Base-by-base conservation (phyloP, 257 asterid species). In the Nicotiana tabacum region DNA sequence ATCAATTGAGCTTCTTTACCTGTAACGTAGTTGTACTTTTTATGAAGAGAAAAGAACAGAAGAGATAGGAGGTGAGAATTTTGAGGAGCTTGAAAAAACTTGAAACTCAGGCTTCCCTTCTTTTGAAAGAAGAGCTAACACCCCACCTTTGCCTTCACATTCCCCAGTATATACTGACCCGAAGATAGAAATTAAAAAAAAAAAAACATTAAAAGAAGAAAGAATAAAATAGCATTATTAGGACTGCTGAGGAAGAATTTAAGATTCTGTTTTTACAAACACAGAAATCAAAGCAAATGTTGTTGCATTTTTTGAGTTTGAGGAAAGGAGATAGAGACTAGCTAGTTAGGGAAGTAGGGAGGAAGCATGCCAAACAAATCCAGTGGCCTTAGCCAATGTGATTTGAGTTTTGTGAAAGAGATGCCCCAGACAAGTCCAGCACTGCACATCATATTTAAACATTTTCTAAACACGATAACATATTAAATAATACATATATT, bases 281-380 rank as follows among this genome's bases (percentile, higher is more conserved):
- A 88, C 94, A 85, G 92, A 93, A 89, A 91, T 87, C 95, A 88
- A 95, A 88, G 95, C 90, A 88, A 79, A 74, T 88, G 90, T 88
- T 85, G 83, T 86, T 81, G 76, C 86, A 77, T 62, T 32, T 87
- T 57, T 72, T 85, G 90, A 74, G 81, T 72, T 80, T 68, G 85
- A 56, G 83, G 84, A 16, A n/a, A 37, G 29, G 21, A 85, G 88
- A 88, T 85, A 87, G 85, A 87, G 90, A 82, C 56, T 15, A 32
- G 46, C 46, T 66, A 66, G 56, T 6, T 67, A 35, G 16, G 16
- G 77, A 9, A 46, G 24, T 74, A 74, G 56, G 77, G 77, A 72
- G 35, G 83, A 80, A 83, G 94, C 97, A 93, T 93, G 97, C 95
- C 93, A 88, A 93, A 90, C 93, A 92, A 88, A 89, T 91, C 93